phyloP scores from a whole-genome alignment of 305 asterid genomes.

The Andrographis paniculata region DNA sequence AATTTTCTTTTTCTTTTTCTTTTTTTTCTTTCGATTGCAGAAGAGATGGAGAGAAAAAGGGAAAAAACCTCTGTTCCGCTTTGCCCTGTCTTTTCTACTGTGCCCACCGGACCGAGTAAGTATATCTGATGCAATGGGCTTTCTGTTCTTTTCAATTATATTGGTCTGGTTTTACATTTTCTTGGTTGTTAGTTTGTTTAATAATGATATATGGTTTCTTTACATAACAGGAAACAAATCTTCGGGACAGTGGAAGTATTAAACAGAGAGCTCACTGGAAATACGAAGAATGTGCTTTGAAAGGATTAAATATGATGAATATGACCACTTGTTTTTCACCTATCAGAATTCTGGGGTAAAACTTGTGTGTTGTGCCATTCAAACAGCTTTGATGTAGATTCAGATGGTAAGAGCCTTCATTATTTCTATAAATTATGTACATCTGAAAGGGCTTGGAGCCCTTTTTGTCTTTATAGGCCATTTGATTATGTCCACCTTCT shows the following conservation, averaged over 20 bases:
- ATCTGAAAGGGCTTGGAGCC: not conserved
- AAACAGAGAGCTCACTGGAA: constrained; percentile 25
- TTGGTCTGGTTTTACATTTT: no score
- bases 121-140: no score
- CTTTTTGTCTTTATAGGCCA: no score
- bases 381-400: constrained; percentile 23
- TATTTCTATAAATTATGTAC: not conserved
- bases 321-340: constrained; percentile 5
- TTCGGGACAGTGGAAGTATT: constrained; percentile 29
- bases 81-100: no score
- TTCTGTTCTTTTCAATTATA: no score
- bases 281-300: constrained; percentile 20
- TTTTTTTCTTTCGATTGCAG: no score
- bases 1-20: no score
- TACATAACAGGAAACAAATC: constrained; percentile 24
- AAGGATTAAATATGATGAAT: constrained; percentile 15
- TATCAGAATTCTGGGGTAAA: constrained; percentile 31
- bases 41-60: no score
- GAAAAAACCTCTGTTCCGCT: no score
- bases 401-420: constrained; percentile 38
- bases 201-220: no score
- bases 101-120: no score
- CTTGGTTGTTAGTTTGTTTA: no score
- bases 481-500: constrained; percentile 12
- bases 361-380: constrained; percentile 18